Conservation (phyloP, 345 rosid genomes). For the Populus pruinosa region DNA sequence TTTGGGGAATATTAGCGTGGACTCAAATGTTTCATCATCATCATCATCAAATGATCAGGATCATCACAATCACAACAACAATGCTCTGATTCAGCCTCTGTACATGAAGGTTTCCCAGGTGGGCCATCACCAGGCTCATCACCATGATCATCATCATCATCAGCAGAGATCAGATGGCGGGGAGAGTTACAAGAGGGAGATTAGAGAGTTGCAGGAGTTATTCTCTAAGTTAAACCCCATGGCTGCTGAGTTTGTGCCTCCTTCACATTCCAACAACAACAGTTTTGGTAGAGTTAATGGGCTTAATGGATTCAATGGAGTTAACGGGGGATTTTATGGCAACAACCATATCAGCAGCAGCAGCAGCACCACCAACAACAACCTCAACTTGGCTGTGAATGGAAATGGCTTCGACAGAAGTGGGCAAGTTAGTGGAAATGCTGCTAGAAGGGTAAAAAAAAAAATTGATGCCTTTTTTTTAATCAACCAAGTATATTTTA, state of each 20-base stretch:
- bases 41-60: slow-evolving; percentile 28
- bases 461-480: background rate
- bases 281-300: slow-evolving; percentile 55
- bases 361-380: background rate
- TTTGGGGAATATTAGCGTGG: slow-evolving; percentile 30
- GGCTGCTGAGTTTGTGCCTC: slow-evolving; percentile 96
- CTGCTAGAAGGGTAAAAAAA: background rate
- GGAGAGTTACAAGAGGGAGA: slow-evolving; percentile 34
- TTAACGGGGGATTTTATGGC: background rate
- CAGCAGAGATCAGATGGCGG: background rate
- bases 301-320: slow-evolving; percentile 30
- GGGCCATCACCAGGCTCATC: background rate
- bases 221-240: slow-evolving; percentile 87
- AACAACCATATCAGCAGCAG: background rate
- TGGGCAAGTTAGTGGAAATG: background rate
- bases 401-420: background rate
- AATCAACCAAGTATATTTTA: background rate
- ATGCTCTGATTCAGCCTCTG: background rate
- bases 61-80: slow-evolving; percentile 6
- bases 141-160: background rate
- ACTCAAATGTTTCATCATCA: slow-evolving; percentile 11
- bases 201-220: slow-evolving; percentile 73
- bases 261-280: slow-evolving; percentile 46
- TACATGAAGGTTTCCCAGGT: background rate
- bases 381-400: background rate